Percentiles rank a stretch among this genome's conserved stretches.
phyloP scores from a whole-genome alignment of 139 green algal species.

The Chlamydomonas asymmetrica region DNA sequence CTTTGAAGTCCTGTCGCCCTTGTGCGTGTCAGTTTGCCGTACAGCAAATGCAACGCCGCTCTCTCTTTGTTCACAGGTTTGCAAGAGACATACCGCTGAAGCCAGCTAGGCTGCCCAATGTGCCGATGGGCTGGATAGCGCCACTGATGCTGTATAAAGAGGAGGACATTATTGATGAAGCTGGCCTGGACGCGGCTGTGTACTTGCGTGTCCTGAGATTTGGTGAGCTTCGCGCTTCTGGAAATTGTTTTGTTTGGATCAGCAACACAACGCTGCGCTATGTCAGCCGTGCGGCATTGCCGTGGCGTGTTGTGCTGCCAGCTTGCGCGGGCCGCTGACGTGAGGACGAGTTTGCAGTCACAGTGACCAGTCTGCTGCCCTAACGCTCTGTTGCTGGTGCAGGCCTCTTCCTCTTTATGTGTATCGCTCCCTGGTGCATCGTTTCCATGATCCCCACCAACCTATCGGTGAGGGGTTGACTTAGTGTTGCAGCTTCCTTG shows the following conservation, averaged over 20 bases:
- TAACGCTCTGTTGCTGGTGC: too few relatives aligned
- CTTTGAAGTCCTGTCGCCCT: not conserved
- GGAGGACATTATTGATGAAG: slow-evolving; percentile 25
- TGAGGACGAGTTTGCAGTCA: too few relatives aligned
- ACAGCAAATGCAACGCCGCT: not conserved
- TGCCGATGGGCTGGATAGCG: not conserved
- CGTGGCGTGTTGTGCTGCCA: too few relatives aligned
- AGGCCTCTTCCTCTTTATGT: too few relatives aligned
- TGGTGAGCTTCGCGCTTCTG: slow-evolving; percentile 4
- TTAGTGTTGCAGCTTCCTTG: too few relatives aligned
- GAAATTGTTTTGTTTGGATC: not conserved
- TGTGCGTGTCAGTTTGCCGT: not conserved
- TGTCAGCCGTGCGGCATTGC: too few relatives aligned
- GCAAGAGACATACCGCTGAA: slow-evolving; percentile 24
- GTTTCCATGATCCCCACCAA: too few relatives aligned
- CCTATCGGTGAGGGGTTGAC: too few relatives aligned
- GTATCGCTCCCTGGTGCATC: too few relatives aligned
- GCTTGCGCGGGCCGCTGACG: too few relatives aligned
- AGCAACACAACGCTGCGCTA: too few relatives aligned
- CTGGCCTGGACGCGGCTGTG: slow-evolving; percentile 38
- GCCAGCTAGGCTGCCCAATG: slow-evolving; percentile 1
- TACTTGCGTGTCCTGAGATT: slow-evolving; percentile 45
- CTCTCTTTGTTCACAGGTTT: slow-evolving; percentile 5
- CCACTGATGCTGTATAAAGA: slow-evolving; percentile 10
- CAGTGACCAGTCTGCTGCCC: too few relatives aligned